Conservation (phyloP, 345 rosid genomes). For the Moricandia moricandioides region DNA sequence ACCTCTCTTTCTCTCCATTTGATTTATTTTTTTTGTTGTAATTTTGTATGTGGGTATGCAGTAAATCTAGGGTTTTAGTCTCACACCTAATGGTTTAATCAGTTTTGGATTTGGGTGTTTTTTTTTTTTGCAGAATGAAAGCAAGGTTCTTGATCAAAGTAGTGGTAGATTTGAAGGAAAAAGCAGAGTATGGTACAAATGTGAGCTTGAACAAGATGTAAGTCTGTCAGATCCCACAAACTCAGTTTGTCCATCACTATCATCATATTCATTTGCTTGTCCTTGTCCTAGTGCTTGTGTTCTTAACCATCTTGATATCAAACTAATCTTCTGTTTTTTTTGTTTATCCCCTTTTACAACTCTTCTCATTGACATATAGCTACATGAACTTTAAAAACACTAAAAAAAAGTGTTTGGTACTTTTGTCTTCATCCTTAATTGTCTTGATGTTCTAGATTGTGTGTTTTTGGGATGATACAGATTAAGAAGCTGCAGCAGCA, state of each 20-base stretch:
- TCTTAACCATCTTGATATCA: not conserved
- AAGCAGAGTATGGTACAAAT: constrained; percentile 46
- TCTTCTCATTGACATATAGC: not conserved
- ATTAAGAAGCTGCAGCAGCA: constrained; percentile 62
- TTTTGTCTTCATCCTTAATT: constrained; percentile 10
- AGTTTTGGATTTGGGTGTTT: not conserved
- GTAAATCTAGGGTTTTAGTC: constrained; percentile 28
- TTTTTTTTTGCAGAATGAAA: constrained; percentile 36
- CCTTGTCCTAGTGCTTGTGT: not conserved
- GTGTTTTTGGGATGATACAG: constrained; percentile 42
- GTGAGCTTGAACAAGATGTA: constrained; percentile 89
- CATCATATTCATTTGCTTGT: not conserved
- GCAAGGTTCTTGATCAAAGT: constrained; percentile 36
- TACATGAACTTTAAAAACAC: not conserved
- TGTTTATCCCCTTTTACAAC: not conserved
- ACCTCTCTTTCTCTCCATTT: constrained; percentile 2
- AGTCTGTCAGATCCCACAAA: constrained; percentile 37
- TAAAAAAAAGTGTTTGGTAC: not conserved
- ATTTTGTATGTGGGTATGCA: not conserved
- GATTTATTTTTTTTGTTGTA: not conserved
- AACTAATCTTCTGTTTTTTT: not conserved
- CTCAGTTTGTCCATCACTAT: not conserved
- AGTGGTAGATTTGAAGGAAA: constrained; percentile 47
- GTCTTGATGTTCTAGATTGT: constrained; percentile 2
- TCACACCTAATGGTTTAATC: not conserved